Conservation (phyloP, 495 filamentous ascomycete genomes). For the Peziza echinospora region DNA sequence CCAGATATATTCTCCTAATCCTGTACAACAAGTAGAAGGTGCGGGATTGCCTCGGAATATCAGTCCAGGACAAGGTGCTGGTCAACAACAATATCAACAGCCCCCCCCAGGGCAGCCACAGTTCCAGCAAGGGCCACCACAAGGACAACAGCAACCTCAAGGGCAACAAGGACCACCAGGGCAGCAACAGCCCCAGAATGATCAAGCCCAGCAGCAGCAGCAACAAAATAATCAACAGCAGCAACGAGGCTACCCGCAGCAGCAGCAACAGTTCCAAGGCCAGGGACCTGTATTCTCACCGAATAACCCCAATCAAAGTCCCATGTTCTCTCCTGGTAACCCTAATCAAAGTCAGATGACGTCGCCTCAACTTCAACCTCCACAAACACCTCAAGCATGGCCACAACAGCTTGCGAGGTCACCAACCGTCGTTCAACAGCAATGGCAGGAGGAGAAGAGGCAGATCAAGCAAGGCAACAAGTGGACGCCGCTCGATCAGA, state of each 20-base stretch:
- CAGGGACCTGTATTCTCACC: too few relatives aligned
- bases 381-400: neutral
- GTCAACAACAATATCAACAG: neutral
- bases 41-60: neutral
- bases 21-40: too few relatives aligned
- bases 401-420: neutral
- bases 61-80: neutral
- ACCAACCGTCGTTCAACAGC: neutral
- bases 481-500: neutral
- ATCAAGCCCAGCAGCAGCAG: neutral
- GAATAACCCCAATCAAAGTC: too few relatives aligned
- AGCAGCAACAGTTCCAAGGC: too few relatives aligned
- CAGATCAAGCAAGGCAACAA: neutral
- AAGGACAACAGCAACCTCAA: neutral
- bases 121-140: neutral
- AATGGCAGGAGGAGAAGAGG: neutral
- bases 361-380: too few relatives aligned
- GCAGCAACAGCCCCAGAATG: neutral
- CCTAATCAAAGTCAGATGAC: too few relatives aligned
- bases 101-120: too few relatives aligned
- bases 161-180: neutral
- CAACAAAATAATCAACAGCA: neutral
- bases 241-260: neutral
- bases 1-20: too few relatives aligned
- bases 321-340: too few relatives aligned